A percentile compares a stretch with the other conserved stretches of the same genome.
Conservation (phyloP, 495 filamentous ascomycete genomes). For the Trichoderma asperelloides region DNA sequence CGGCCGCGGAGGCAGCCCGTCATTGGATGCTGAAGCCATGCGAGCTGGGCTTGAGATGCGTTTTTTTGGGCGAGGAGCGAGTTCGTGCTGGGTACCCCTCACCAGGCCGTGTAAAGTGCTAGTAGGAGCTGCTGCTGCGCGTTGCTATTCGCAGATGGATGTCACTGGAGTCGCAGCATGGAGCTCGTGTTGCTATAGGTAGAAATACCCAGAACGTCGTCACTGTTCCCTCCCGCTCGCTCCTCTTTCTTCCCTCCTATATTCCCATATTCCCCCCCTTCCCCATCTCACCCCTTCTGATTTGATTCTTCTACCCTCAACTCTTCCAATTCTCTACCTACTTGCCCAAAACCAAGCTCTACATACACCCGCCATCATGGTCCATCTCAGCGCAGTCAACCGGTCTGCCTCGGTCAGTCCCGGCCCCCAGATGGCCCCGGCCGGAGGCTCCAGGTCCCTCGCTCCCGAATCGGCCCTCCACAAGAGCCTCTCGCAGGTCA, state of each 20-base stretch:
- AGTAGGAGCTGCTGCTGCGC: no score
- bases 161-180: no score
- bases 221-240: background rate
- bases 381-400: constrained; percentile 6
- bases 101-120: no score
- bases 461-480: background rate
- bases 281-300: background rate
- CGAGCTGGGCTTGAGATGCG: no score
- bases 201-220: background rate
- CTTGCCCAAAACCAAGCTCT: background rate
- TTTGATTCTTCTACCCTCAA: background rate
- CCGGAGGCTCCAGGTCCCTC: background rate
- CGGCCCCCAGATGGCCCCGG: background rate
- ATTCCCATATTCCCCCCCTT: background rate
- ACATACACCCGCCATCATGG: background rate
- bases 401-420: background rate
- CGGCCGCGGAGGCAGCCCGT: no score
- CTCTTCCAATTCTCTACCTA: background rate
- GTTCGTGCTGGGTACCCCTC: no score
- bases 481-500: constrained; percentile 8
- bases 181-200: background rate
- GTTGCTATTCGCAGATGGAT: no score
- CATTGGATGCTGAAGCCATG: no score
- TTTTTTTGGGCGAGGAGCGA: no score
- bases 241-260: background rate